phyloP scores from a whole-genome alignment of 495 filamentous ascomycete species.

The Pseudevernia furfuracea region DNA sequence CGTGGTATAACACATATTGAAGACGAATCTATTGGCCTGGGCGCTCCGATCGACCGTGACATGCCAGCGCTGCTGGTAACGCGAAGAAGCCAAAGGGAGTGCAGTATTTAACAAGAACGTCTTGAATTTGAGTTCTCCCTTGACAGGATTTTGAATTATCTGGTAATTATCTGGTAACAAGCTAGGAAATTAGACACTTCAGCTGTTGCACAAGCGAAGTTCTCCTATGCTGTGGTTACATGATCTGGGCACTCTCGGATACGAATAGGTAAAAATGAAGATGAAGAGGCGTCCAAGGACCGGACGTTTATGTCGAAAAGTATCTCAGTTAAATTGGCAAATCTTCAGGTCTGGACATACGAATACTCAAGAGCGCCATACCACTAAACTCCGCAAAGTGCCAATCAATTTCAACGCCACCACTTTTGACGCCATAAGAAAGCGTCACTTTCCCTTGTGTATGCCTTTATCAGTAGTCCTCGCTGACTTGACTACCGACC shows the following conservation, averaged over 20 bases:
- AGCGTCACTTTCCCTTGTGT: not conserved
- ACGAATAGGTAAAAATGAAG: not conserved
- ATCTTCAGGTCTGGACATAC: not conserved
- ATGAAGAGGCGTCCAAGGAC: not conserved
- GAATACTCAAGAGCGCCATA: not conserved
- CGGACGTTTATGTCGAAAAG: not conserved
- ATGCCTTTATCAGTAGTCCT: slow-evolving; percentile 14
- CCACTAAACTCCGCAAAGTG: not conserved
- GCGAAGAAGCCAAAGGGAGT: too few relatives aligned
- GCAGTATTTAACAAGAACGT: not conserved
- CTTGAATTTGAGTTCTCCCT: not conserved
- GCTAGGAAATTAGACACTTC: not conserved
- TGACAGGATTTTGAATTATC: not conserved
- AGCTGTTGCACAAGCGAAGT: not conserved
- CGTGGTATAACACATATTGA: too few relatives aligned
- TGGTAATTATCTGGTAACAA: not conserved
- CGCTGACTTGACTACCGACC: slow-evolving; percentile 65
- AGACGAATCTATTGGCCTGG: too few relatives aligned
- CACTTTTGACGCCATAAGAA: not conserved
- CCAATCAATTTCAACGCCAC: not conserved
- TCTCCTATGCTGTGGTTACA: not conserved
- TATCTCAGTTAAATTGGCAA: not conserved
- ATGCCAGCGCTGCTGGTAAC: too few relatives aligned
- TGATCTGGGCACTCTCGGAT: not conserved
- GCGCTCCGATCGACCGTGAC: too few relatives aligned